Percentiles rank a stretch among this genome's conserved stretches.
phyloP scores from a whole-genome alignment of 2,329 filamentous ascomycete genomes.

The Fusarium sp. region DNA sequence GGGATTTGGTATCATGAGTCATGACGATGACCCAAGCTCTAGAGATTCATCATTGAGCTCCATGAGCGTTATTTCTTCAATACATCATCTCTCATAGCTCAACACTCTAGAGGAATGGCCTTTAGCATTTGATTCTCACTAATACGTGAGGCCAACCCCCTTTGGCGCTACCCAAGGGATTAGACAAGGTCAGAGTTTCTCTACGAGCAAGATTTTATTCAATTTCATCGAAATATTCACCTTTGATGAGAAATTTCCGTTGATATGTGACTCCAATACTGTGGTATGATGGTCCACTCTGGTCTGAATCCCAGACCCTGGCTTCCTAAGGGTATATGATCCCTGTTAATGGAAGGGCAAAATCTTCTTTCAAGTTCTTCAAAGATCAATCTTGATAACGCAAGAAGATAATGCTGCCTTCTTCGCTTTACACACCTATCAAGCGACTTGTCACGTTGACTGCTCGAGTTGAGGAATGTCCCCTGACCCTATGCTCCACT shows the following conservation, averaged over 20 bases:
- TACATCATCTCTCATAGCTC: no score
- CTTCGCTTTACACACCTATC: not conserved
- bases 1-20: not conserved
- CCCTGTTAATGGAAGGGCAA: not conserved
- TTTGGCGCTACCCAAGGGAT: not conserved
- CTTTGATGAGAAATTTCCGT: not conserved
- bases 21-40: not conserved
- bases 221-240: not conserved
- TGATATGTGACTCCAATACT: no score
- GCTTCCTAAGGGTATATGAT: not conserved
- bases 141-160: not conserved
- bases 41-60: not conserved
- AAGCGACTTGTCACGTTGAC: not conserved
- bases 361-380: not conserved
- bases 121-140: not conserved
- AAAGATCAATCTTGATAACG: no score
- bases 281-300: not conserved
- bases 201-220: not conserved
- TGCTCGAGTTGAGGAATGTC: not conserved
- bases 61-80: no score
- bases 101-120: no score
- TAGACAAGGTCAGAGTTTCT: not conserved
- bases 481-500: not conserved
- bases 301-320: not conserved
- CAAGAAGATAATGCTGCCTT: not conserved